Evolutionary conservation across 1,284 basidiomycete species (phyloP).

Genomic region (Austroboletus olivaceoglutinosus): DNA sequence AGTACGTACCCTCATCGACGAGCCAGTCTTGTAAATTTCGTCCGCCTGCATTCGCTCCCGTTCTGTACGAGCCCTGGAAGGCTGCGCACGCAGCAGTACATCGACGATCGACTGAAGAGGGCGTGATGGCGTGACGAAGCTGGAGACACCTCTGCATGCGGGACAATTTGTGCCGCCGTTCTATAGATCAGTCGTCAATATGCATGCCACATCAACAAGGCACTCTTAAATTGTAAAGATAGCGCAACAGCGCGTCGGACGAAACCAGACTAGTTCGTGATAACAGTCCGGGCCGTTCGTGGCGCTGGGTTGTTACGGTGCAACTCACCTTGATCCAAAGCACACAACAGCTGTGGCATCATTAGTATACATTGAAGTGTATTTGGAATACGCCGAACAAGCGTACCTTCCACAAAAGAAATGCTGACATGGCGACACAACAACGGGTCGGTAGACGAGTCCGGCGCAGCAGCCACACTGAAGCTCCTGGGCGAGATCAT

Average conservation of each 20-base stretch:
- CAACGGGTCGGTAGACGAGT: slow-evolving; percentile 71
- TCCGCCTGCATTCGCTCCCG: slow-evolving; percentile 74
- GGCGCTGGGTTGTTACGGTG: neutral
- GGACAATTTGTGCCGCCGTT: slow-evolving; percentile 80
- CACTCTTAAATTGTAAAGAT: neutral
- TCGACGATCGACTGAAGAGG: slow-evolving; percentile 69
- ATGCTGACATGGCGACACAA: slow-evolving; percentile 77
- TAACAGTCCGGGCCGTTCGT: slow-evolving; percentile 5
- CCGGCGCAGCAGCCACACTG: slow-evolving; percentile 81
- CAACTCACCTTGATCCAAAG: slow-evolving; percentile 75
- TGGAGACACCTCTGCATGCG: slow-evolving; percentile 67
- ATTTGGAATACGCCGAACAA: neutral
- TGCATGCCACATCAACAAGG: neutral
- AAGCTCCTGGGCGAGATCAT: slow-evolving; percentile 67
- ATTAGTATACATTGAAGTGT: slow-evolving; percentile 8
- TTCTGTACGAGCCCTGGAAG: slow-evolving; percentile 59
- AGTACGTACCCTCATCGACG: slow-evolving; percentile 65
- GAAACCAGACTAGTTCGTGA: neutral
- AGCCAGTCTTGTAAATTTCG: slow-evolving; percentile 63
- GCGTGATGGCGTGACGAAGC: slow-evolving; percentile 63
- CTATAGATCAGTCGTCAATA: slow-evolving; percentile 38
- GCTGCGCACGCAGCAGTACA: slow-evolving; percentile 60
- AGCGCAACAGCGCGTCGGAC: neutral
- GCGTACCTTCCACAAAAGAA: slow-evolving; percentile 81
- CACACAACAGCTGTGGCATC: slow-evolving; percentile 58